phyloP scores from a whole-genome alignment of 192 early-diverging fungal genomes.

The Umbelopsis vinacea region DNA sequence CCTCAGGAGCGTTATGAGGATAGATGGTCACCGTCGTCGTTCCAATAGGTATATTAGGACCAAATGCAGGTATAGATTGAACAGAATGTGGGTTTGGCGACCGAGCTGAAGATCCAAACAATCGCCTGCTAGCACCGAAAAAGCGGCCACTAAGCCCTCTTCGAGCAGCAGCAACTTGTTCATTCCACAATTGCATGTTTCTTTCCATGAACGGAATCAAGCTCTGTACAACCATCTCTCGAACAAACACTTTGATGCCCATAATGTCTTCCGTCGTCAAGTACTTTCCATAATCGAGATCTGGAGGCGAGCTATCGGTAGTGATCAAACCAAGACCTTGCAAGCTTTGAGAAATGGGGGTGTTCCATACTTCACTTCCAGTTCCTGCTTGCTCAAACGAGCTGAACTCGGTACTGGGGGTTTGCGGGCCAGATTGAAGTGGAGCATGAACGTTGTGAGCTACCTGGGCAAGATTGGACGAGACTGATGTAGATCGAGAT shows the following conservation, averaged over 20 bases:
- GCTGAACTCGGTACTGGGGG: not conserved
- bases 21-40: conserved; percentile 38
- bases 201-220: conserved; percentile 91
- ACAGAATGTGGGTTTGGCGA: conserved; percentile 46
- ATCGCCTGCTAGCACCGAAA: conserved; percentile 81
- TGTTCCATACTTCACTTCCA: conserved; percentile 21
- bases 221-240: conserved; percentile 70
- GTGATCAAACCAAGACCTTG: conserved; percentile 7
- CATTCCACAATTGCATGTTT: conserved; percentile 86
- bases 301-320: conserved; percentile 27
- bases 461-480: not conserved
- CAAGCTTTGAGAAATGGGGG: conserved; percentile 1
- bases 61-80: conserved; percentile 41
- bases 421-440: conserved; percentile 21
- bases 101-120: conserved; percentile 71
- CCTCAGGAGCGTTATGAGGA: conserved; percentile 81
- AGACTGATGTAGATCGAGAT: conserved; percentile 3
- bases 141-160: conserved; percentile 89
- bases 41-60: conserved; percentile 39
- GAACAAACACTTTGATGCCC: conserved; percentile 51
- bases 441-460: conserved; percentile 15
- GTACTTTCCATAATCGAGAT: conserved; percentile 54
- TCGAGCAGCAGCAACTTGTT: conserved; percentile 86
- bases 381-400: conserved; percentile 8
- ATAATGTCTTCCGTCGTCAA: conserved; percentile 58